Percentiles rank a stretch among this genome's conserved stretches.
Evolutionary conservation across 73 alveolate genomes (phyloP).

Genomic region (Tetrahymena malaccensis): DNA sequence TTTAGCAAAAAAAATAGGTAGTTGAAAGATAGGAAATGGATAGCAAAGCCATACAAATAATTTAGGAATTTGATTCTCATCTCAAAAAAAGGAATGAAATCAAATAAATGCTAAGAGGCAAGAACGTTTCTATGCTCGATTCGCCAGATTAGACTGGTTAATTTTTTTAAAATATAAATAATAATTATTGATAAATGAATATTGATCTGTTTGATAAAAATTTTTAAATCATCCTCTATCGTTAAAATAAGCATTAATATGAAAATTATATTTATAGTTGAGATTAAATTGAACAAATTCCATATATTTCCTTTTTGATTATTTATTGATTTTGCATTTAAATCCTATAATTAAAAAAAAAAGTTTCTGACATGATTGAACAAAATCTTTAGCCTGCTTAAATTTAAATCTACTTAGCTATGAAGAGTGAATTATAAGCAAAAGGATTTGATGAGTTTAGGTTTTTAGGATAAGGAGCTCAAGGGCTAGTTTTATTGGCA

Average conservation of each 20-base stretch:
- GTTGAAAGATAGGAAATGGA: no score
- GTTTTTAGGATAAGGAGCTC: background rate
- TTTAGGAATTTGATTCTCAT: background rate
- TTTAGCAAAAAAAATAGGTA: no score
- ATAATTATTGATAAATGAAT: no score
- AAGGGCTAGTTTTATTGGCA: background rate
- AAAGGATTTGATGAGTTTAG: background rate
- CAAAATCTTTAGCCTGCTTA: background rate
- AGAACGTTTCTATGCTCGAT: background rate
- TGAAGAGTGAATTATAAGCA: background rate
- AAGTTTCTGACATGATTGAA: background rate
- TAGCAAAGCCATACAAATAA: background rate
- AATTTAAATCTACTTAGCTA: background rate
- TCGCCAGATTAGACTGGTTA: background rate
- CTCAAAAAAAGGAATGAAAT: background rate
- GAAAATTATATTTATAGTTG: no score
- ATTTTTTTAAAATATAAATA: no score
- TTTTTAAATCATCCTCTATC: no score
- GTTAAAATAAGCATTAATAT: no score
- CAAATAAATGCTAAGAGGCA: background rate
- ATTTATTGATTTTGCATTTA: no score
- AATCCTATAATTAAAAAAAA: background rate
- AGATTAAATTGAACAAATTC: no score
- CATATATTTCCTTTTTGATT: no score
- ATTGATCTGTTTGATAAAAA: no score